phyloP scores from a whole-genome alignment of 2,329 filamentous ascomycete species.

The Botrytis fragariae region DNA sequence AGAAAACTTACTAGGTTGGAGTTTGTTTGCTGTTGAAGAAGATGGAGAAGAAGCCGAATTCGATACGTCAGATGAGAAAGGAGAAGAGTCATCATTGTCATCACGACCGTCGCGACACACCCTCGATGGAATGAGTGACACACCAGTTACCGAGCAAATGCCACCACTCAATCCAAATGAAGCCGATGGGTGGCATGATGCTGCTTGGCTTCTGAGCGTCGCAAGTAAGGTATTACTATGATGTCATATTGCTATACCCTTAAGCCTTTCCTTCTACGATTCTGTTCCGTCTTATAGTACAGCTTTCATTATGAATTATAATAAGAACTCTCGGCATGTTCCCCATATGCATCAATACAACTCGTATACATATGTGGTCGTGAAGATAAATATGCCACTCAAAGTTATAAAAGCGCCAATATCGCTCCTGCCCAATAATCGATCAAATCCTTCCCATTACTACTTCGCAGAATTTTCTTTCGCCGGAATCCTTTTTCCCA shows the following conservation, averaged over 20 bases:
- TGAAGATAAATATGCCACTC: background rate
- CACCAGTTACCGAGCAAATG: slow-evolving; percentile 46
- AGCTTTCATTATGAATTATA: slow-evolving; percentile 13
- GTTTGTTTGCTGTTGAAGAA: slow-evolving; percentile 61
- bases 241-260: background rate
- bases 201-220: slow-evolving; percentile 65
- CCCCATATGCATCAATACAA: background rate
- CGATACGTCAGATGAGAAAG: slow-evolving; percentile 42
- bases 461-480: background rate
- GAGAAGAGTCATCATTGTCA: slow-evolving; percentile 36
- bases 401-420: background rate
- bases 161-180: slow-evolving; percentile 50
- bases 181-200: slow-evolving; percentile 63
- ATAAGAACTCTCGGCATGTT: slow-evolving; percentile 7
- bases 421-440: background rate
- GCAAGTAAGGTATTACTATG: slow-evolving; percentile 43
- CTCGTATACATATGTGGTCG: background rate
- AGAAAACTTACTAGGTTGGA: slow-evolving; percentile 57
- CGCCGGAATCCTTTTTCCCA: background rate
- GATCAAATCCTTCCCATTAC: background rate
- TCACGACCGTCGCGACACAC: slow-evolving; percentile 29
- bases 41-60: slow-evolving; percentile 52
- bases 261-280: background rate
- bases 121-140: slow-evolving; percentile 27
- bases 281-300: slow-evolving; percentile 1